phyloP scores from a whole-genome alignment of 306 rosid genomes.

The Spatholobus suberectus region DNA sequence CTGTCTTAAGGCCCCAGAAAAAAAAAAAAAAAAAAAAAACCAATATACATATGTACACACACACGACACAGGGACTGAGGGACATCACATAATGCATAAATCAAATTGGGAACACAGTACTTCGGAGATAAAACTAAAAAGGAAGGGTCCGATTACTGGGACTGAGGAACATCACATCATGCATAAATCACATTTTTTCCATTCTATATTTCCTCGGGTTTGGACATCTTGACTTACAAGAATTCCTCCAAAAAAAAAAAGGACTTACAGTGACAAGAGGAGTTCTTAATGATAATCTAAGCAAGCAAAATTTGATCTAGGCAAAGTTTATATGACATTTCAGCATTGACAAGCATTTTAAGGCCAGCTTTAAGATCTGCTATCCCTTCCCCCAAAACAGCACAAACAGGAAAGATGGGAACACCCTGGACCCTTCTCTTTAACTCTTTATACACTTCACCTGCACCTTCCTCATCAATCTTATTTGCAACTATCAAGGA shows the following conservation, averaged over 20 bases:
- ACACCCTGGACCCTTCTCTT: constrained; percentile 72
- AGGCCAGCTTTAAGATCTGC: constrained; percentile 80
- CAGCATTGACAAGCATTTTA: constrained; percentile 76
- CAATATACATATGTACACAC: no score
- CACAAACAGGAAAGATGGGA: constrained; percentile 82
- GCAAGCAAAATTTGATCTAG: constrained; percentile 64
- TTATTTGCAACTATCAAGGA: constrained; percentile 88
- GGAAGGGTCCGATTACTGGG: neutral
- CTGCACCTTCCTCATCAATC: constrained; percentile 89
- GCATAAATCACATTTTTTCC: neutral
- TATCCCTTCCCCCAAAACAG: constrained; percentile 88
- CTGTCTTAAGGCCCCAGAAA: neutral
- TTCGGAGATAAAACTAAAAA: neutral
- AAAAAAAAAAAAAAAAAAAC: no score
- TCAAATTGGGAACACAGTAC: constrained; percentile 19
- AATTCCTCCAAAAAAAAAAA: neutral
- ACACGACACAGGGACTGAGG: neutral
- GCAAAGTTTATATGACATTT: constrained; percentile 54
- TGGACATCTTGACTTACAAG: neutral
- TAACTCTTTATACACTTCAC: constrained; percentile 66
- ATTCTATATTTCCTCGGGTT: neutral
- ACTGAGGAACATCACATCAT: neutral
- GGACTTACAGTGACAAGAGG: neutral
- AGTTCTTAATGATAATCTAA: constrained; percentile 40
- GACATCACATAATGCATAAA: constrained; percentile 2